Evolutionary conservation across 768 basidiomycete genomes (phyloP), one percentile per base, ranked within the genome.

Genomic region (Pleurotus salmoneostramineus): DNA sequence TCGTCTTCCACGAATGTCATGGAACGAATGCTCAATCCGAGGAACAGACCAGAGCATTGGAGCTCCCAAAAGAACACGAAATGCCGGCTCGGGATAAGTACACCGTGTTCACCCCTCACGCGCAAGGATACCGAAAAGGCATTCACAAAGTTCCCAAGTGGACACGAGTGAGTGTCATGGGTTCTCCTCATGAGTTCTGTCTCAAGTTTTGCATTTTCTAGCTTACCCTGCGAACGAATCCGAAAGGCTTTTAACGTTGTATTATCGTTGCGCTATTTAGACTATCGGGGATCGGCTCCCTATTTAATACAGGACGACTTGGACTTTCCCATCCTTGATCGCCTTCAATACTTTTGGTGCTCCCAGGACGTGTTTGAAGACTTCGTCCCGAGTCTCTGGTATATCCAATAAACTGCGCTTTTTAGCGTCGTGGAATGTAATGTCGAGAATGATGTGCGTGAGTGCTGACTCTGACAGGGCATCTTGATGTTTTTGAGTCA

Each of bases 101-200:
- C 75, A 97, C 95, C 3, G 84, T 90, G 15, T 98, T 95, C 73
- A 84, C 82, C 40, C 77, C 83, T 3, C 84, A 82, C 42, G 75
- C 76, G 1, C 77, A 71, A 58, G 89, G 91, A 5, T 99, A 96
- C 72, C 78, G 96, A 45, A 98, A 98, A 66, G 91, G 93, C 27
- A 93, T 97, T 50, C 95, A 98, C 75, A 95, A 95, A 67, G 91
- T 96, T 31, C 95, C 95, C n/a, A 96, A 97, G 68, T 98, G 89
- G 85, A 97, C 95, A 50, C 81, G 93, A 72, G 95, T 95, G 63
- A 59, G 89, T 75, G 31, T 34, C 4, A 45, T 33, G 8, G 57
- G 34, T 35, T 7, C 7, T 52, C 17, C n/a, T 46, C 14, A 11
- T 21, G 33, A 10, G 47, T 12, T 8, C 21, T 49, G 31, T 15